These are phyloP conservation scores for Cucurbitaria berberidis DNA, from an alignment of 2,329 filamentous ascomycete genomes.

Conservation along the genomic window DNA sequence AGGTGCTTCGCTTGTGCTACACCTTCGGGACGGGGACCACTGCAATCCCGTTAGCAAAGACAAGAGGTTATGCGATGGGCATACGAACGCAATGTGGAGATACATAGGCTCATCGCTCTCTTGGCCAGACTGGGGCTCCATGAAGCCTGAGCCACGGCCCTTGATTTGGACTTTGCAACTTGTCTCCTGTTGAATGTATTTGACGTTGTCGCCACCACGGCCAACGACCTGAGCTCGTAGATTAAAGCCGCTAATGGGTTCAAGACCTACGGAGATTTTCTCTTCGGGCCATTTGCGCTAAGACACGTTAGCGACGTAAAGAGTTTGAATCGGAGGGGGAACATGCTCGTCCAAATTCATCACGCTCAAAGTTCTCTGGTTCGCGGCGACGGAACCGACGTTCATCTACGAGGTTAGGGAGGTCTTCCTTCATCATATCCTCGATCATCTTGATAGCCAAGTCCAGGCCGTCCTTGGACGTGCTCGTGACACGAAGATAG, in stretches of 20 bases:
- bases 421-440: conserved; percentile 93
- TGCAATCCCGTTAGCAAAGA: conserved; percentile 48
- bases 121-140: conserved; percentile 83
- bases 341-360: conserved; percentile 85
- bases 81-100: conserved; percentile 84
- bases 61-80: background rate
- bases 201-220: conserved; percentile 92
- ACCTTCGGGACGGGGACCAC: conserved; percentile 84
- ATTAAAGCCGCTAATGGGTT: conserved; percentile 93
- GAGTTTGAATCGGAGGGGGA: background rate
- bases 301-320: conserved; percentile 32
- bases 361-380: conserved; percentile 79
- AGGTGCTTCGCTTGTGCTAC: conserved; percentile 87
- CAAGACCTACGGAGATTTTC: conserved; percentile 87
- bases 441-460: conserved; percentile 86
- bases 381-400: conserved; percentile 87
- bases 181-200: conserved; percentile 96
- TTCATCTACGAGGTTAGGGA: conserved; percentile 94
- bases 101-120: conserved; percentile 98
- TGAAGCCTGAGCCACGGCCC: conserved; percentile 90
- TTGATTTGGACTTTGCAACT: conserved; percentile 98
- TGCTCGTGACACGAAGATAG: conserved; percentile 95
- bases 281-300: conserved; percentile 99
- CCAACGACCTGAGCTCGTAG: conserved; percentile 95
- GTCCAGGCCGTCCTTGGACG: conserved; percentile 88